A percentile compares a stretch with the other conserved stretches of the same genome.
Conservation (phyloP, 1,139 yeast species). For the Hemisphaericaspora xylofermentans region DNA sequence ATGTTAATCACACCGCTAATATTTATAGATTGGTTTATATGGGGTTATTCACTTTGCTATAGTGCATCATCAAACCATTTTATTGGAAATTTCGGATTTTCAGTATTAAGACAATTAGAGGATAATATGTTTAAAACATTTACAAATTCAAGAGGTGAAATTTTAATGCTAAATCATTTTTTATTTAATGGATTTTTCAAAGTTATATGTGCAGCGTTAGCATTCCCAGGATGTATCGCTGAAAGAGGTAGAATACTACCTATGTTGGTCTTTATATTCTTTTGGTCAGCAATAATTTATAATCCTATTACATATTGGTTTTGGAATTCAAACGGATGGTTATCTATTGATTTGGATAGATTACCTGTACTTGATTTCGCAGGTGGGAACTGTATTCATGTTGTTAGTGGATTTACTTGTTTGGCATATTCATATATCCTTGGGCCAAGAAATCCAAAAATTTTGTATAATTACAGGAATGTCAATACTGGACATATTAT, state of each 20-base stretch:
- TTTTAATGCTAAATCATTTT: slow-evolving; percentile 42
- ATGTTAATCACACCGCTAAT: slow-evolving; percentile 42
- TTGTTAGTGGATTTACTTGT: slow-evolving; percentile 59
- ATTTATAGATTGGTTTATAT: slow-evolving; percentile 55
- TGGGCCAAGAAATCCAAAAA: slow-evolving; percentile 51
- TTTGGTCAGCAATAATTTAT: slow-evolving; percentile 59
- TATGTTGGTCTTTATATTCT: slow-evolving; percentile 49
- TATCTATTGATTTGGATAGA: slow-evolving; percentile 36
- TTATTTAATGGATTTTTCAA: slow-evolving; percentile 54
- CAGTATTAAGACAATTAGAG: slow-evolving; percentile 39
- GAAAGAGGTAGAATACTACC: slow-evolving; percentile 60
- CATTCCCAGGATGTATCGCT: slow-evolving; percentile 58
- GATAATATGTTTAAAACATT: slow-evolving; percentile 23
- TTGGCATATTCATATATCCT: slow-evolving; percentile 58
- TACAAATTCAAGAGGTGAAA: slow-evolving; percentile 39
- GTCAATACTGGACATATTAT: slow-evolving; percentile 45
- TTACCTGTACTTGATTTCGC: slow-evolving; percentile 61
- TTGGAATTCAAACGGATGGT: slow-evolving; percentile 64
- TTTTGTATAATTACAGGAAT: slow-evolving; percentile 37
- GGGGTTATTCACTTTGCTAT: slow-evolving; percentile 57
- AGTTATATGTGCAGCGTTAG: slow-evolving; percentile 49
- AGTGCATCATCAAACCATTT: slow-evolving; percentile 41
- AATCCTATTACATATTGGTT: slow-evolving; percentile 68
- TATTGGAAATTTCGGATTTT: slow-evolving; percentile 48
- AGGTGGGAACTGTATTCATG: slow-evolving; percentile 65